Base-by-base conservation (phyloP, 805 yeast genomes). In the Zygosaccharomyces lentus region DNA sequence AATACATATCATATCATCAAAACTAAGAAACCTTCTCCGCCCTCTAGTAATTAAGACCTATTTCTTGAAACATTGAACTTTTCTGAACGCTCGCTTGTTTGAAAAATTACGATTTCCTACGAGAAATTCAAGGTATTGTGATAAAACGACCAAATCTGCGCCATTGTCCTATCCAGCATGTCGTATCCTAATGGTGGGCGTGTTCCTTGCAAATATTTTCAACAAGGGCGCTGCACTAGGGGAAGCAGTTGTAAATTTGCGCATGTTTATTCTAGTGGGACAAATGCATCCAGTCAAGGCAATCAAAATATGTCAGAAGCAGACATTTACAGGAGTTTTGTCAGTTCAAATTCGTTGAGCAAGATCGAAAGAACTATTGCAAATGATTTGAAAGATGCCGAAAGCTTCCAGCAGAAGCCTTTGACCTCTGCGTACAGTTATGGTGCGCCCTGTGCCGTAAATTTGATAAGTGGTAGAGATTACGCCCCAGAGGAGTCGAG, bases 1-100 rank as follows among this genome's bases (percentile, higher is more conserved):
- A 17, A 90, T 83, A 65, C 98, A 91, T 50, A 90, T 81, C 97
- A 91, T 89, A 38, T 26, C 41, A 38, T 26, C 23, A 10, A 15
- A 15, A 13, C 32, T 10, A 29, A 2, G n/a, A n/a, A 13, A 19
- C 5, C 21, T 19, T n/a, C n/a, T n/a, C n/a, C n/a, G n/a, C n/a
- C n/a, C 21, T 19, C 21, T 5, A 5, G 21, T 19, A 19, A 19
- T 19, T 3, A 19, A 4, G 21, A 5, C 5, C 21, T 19, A 19
- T 19, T 19, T 19, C 21, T 19, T 5, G 5, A 19, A 19, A 19
- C 21, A 19, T 19, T 6, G 29, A 25, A 9, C 29, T 25, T 25
- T 10, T 25, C 29, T 4, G 29, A 3, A 25, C 3, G 29, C 12
- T 10, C 29, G 12, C 8, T 10, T 25, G 9, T 4, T 25, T 25